Conservation (phyloP, 1,139 yeast species). For the Trichomonascaceae sp. region DNA sequence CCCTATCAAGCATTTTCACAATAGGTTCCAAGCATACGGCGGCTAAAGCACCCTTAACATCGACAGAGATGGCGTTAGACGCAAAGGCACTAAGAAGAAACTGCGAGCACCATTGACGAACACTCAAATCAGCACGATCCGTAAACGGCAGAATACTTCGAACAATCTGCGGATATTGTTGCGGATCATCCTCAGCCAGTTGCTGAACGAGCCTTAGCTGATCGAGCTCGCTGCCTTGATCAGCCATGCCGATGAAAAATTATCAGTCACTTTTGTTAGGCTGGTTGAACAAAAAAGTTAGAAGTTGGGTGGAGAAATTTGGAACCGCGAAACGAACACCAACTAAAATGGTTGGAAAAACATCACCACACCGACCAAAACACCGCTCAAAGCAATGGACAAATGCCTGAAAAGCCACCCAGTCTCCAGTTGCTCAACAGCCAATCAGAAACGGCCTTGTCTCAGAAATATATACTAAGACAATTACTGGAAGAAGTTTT, state of each 20-base stretch:
- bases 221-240: slow-evolving; percentile 21
- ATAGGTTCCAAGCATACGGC: slow-evolving; percentile 30
- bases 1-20: slow-evolving; percentile 22
- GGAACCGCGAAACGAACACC: background rate
- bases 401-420: background rate
- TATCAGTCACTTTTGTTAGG: background rate
- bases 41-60: slow-evolving; percentile 28
- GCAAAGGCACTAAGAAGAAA: slow-evolving; percentile 37
- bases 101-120: slow-evolving; percentile 36
- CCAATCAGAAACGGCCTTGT: slow-evolving; percentile 13
- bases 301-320: background rate
- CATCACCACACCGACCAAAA: background rate
- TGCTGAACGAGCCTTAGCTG: slow-evolving; percentile 35
- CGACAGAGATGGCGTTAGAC: slow-evolving; percentile 25
- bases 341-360: background rate
- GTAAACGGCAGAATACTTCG: slow-evolving; percentile 34
- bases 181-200: slow-evolving; percentile 33
- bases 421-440: slow-evolving; percentile 7
- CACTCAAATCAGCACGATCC: slow-evolving; percentile 28
- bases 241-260: background rate
- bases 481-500: slow-evolving; percentile 13
- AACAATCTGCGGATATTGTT: slow-evolving; percentile 33
- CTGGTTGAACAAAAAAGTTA: background rate
- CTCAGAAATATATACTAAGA: slow-evolving; percentile 10
- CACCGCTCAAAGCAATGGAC: background rate